Percentiles rank a stretch among this genome's conserved stretches.
Conservation (phyloP, 805 yeast species). For the Hanseniaspora singularis region DNA sequence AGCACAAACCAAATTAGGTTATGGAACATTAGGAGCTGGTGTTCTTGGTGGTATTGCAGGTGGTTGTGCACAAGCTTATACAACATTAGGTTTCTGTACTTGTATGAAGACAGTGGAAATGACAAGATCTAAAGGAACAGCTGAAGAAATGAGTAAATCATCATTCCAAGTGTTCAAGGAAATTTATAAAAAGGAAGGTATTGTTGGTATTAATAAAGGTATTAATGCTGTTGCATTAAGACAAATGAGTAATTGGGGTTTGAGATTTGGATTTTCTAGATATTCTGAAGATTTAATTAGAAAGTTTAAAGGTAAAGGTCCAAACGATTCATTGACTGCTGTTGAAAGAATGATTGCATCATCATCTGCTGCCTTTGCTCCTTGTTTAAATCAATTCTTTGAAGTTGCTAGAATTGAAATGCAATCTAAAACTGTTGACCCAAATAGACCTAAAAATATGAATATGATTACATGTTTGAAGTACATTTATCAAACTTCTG, state of each 20-base stretch:
- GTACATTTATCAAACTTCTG: conserved; percentile 73
- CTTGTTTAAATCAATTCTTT: conserved; percentile 98
- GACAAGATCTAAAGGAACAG: conserved; percentile 72
- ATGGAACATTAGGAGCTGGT: conserved; percentile 67
- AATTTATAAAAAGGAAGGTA: conserved; percentile 75
- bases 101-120: conserved; percentile 99
- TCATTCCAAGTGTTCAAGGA: conserved; percentile 79
- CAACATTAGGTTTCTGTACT: conserved; percentile 96
- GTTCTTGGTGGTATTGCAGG: conserved; percentile 93
- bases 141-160: conserved; percentile 47
- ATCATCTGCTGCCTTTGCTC: conserved; percentile 89
- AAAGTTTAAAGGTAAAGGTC: conserved; percentile 44
- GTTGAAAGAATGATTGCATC: conserved; percentile 74
- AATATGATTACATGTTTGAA: conserved; percentile 63
- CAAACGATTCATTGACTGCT: conserved; percentile 52
- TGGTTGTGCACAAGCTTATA: conserved; percentile 91
- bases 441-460: conserved; percentile 87
- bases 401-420: conserved; percentile 96
- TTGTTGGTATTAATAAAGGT: conserved; percentile 91
- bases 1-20: conserved; percentile 46
- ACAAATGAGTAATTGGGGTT: conserved; percentile 99
- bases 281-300: conserved; percentile 80
- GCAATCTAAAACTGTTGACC: conserved; percentile 91
- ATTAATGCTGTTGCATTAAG: conserved; percentile 98
- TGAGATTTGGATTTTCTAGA: conserved; percentile 86